Conservation (phyloP, 495 filamentous ascomycete genomes). For the Talaromyces liani region DNA sequence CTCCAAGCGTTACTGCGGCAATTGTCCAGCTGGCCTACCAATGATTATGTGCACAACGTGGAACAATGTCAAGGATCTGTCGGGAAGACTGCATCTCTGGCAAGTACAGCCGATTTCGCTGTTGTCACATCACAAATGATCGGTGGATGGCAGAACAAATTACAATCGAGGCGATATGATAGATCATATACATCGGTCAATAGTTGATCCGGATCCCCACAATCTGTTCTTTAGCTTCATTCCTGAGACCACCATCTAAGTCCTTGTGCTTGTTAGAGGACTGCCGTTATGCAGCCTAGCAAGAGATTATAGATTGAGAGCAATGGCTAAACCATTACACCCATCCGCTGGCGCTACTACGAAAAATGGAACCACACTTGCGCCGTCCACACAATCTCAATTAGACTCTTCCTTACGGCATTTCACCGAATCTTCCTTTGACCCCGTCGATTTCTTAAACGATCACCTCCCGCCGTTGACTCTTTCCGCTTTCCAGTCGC, state of each 20-base stretch:
- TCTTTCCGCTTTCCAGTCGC: slow-evolving; percentile 32
- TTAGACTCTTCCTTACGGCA: slow-evolving; percentile 45
- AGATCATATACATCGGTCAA: not conserved
- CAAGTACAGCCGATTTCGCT: not conserved
- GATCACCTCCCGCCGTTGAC: slow-evolving; percentile 53
- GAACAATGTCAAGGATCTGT: too few relatives aligned
- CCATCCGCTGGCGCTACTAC: not conserved
- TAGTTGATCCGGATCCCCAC: slow-evolving; percentile 1
- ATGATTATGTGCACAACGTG: too few relatives aligned
- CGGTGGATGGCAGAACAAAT: not conserved
- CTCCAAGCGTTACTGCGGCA: not conserved
- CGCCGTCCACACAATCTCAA: slow-evolving; percentile 44
- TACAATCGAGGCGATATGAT: not conserved
- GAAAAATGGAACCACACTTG: not conserved
- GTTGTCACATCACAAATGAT: not conserved
- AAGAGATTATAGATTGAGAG: not conserved
- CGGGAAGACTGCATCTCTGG: not conserved
- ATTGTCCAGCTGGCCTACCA: not conserved
- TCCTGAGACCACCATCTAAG: not conserved
- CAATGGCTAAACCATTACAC: slow-evolving; percentile 1
- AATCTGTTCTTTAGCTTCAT: not conserved
- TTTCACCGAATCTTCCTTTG: slow-evolving; percentile 69
- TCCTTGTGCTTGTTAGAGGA: not conserved
- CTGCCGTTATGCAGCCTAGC: not conserved
- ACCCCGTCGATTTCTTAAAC: slow-evolving; percentile 77